A percentile compares a stretch with the other conserved stretches of the same genome.
Evolutionary conservation across 2,329 filamentous ascomycete species (phyloP).

Genomic region (Aspergillus brasiliensis): DNA sequence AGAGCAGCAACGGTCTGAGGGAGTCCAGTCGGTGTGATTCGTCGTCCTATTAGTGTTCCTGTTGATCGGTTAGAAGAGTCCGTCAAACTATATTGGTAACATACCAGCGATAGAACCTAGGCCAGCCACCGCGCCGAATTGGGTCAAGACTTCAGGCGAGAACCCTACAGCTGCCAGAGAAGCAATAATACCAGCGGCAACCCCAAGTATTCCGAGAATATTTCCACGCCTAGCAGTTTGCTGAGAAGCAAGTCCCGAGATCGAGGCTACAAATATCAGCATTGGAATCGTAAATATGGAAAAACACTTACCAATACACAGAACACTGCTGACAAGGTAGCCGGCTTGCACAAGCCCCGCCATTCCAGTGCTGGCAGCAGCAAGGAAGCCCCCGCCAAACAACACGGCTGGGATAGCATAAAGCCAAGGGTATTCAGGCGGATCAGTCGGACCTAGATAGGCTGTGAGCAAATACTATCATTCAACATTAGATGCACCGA

Average conservation of each 20-base stretch:
- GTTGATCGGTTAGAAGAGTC: slow-evolving; percentile 2
- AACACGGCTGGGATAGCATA: slow-evolving; percentile 76
- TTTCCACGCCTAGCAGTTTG: slow-evolving; percentile 82
- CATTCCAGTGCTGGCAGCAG: slow-evolving; percentile 77
- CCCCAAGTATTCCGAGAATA: slow-evolving; percentile 81
- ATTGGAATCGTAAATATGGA: not conserved
- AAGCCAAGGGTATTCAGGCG: slow-evolving; percentile 84
- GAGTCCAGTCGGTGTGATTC: slow-evolving; percentile 84
- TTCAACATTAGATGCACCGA: not conserved
- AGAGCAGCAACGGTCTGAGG: slow-evolving; percentile 87
- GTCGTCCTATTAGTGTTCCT: slow-evolving; percentile 76
- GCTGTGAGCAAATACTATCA: slow-evolving; percentile 30
- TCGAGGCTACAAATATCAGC: slow-evolving; percentile 52
- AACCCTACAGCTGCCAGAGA: slow-evolving; percentile 82
- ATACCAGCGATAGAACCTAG: slow-evolving; percentile 66
- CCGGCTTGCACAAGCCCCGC: slow-evolving; percentile 84
- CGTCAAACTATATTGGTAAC: slow-evolving; percentile 3
- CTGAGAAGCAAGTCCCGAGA: slow-evolving; percentile 81
- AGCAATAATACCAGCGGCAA: slow-evolving; percentile 78
- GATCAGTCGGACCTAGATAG: slow-evolving; percentile 70
- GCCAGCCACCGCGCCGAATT: slow-evolving; percentile 76
- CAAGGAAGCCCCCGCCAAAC: slow-evolving; percentile 79
- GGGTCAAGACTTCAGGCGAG: slow-evolving; percentile 72
- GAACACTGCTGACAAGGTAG: slow-evolving; percentile 79
- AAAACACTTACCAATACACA: slow-evolving; percentile 68